Evolutionary conservation across 2,329 filamentous ascomycete species (phyloP).

Genomic region (Didymosphaeria variabile): DNA sequence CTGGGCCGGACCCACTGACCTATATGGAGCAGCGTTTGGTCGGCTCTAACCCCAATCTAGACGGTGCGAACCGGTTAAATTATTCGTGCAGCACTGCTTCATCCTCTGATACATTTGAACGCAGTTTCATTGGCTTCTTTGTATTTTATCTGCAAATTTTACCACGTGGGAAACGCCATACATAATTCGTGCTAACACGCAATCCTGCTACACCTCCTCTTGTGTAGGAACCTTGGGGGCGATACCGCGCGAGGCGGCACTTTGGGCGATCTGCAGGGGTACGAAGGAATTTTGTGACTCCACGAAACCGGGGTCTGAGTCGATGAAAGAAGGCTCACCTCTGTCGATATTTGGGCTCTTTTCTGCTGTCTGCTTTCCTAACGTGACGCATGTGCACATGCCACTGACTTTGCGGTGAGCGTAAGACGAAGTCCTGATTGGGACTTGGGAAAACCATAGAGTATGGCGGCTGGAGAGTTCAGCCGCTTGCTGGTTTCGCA

Average conservation of each 20-base stretch:
- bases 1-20: conserved; percentile 2
- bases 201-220: neutral
- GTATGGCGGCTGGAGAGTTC: conserved; percentile 25
- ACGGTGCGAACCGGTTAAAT: conserved; percentile 18
- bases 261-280: conserved; percentile 5
- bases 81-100: neutral
- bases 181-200: neutral
- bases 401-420: neutral
- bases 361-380: neutral
- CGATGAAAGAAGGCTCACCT: conserved; percentile 9
- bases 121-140: neutral
- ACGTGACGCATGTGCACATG: neutral
- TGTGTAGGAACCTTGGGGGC: neutral
- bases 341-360: conserved; percentile 1
- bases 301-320: conserved; percentile 10
- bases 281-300: conserved; percentile 9
- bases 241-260: conserved; percentile 6
- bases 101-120: neutral
- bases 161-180: conserved; percentile 10
- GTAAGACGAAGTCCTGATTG: neutral
- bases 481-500: conserved; percentile 25
- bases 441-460: neutral
- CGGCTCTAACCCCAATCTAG: conserved; percentile 15
- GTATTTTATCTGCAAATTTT: neutral
- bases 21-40: conserved; percentile 1